Base-by-base conservation (phyloP, 2,329 filamentous ascomycete genomes). In the Xylariaceae sp. region DNA sequence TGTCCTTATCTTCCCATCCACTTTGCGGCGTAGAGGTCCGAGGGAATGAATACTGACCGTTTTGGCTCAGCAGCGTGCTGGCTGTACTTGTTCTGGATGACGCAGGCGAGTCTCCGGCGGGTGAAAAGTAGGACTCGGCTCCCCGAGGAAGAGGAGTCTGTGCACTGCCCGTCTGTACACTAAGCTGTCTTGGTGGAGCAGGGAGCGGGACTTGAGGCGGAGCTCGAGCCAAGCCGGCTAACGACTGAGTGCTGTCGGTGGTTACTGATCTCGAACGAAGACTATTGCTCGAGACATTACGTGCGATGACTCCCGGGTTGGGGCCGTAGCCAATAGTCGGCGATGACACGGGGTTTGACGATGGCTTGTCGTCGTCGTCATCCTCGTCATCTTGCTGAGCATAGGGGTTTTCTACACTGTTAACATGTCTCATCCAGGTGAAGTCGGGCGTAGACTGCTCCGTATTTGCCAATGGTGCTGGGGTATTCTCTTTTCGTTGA, bases 81-180 rank as follows among this genome's bases (percentile, higher is more conserved):
- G 88, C 80, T 1, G 84, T 84, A 68, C 88, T 91, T 6, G 87
- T 86, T 48, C 89, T 80, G 29, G 86, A 86, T 11, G 87, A 89
- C 43, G 84, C 84, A 7, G 89, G 88, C 0, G 88, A 90, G 52
- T 96, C 91, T 35, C 80, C 81, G 2, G 86, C 80, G 0, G 94
- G 94, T 0, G 92, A 97, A 71, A 99, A 99, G 72, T 96, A 97
- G 3, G 91, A 96, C 55, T 91, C 89, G n/a, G 77, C 81, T 37
- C 75, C 77, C 50, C 81, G 78, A 26, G 81, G 76, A 30, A 77
- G 75, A 1, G 89, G 87, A 11, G 87, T 89, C 71, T 48, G 76
- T 72, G 45, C 74, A 68, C 19, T 66, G 64, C 71, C 60, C 59
- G 81, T 85, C 65, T 92, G 88, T 30, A 96, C 72, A 58, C 84